Conservation (phyloP, 805 yeast genomes). For the Peterozyma xylosa region DNA sequence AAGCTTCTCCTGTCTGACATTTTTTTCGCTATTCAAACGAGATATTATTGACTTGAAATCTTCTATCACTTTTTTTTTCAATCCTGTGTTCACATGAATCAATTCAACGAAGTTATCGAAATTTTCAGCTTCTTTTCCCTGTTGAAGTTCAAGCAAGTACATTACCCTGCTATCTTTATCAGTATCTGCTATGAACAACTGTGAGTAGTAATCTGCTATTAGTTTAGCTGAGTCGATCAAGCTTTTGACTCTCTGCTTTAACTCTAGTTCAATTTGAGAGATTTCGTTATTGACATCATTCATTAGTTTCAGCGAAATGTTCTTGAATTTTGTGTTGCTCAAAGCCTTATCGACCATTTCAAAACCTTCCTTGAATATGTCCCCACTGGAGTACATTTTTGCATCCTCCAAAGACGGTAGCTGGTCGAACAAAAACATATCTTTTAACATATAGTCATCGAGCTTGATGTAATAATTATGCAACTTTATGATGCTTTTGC, state of each 20-base stretch:
- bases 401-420: conserved; percentile 19
- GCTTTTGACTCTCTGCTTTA: conserved; percentile 14
- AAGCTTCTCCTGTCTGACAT: conserved; percentile 28
- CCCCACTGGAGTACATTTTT: conserved; percentile 3
- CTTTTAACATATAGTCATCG: conserved; percentile 10
- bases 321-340: conserved; percentile 18
- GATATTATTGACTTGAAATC: conserved; percentile 10
- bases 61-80: conserved; percentile 11
- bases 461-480: conserved; percentile 15
- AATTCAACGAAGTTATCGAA: conserved; percentile 11
- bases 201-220: conserved; percentile 1
- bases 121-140: conserved; percentile 6
- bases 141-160: conserved; percentile 4
- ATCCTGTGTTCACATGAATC: conserved; percentile 15
- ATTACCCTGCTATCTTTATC: conserved; percentile 10
- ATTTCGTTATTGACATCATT: conserved; percentile 21
- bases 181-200: conserved; percentile 1
- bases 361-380: conserved; percentile 8
- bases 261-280: conserved; percentile 15
- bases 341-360: conserved; percentile 18
- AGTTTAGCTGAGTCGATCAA: conserved; percentile 12
- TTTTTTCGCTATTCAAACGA: conserved; percentile 22
- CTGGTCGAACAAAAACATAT: conserved; percentile 10
- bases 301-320: conserved; percentile 16
- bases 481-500: conserved; percentile 15